These are phyloP conservation scores for Quercus rubra DNA, from an alignment of 306 rosid genomes.

Conservation along the genomic window DNA sequence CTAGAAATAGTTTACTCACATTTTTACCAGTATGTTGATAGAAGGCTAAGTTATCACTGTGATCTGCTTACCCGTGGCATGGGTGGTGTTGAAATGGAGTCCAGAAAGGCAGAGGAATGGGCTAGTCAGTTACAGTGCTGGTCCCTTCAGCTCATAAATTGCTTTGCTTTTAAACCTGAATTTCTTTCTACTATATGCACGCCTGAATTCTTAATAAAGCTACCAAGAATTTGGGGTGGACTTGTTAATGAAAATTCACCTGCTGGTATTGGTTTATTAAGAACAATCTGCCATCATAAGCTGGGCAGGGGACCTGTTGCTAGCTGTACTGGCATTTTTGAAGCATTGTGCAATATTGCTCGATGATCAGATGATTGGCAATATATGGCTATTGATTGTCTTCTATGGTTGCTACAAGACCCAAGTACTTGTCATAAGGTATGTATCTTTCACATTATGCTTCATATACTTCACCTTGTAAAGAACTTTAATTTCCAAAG, in stretches of 20 bases:
- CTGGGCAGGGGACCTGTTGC: conserved; percentile 94
- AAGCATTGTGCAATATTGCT: conserved; percentile 86
- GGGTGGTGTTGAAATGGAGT: conserved; percentile 99
- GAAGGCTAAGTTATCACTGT: conserved; percentile 94
- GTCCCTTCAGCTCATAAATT: conserved; percentile 97
- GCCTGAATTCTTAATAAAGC: conserved; percentile 72
- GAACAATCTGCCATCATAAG: conserved; percentile 97
- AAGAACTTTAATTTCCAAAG: no score
- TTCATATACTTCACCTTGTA: no score
- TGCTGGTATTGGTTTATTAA: conserved; percentile 88
- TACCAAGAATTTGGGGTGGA: conserved; percentile 99
- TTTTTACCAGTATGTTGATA: conserved; percentile 83
- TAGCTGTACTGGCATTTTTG: conserved; percentile 70
- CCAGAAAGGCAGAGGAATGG: conserved; percentile 99
- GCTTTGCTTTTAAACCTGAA: conserved; percentile 95
- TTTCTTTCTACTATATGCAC: conserved; percentile 90
- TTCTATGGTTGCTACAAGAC: no score
- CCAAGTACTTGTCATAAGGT: no score
- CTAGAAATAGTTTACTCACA: conserved; percentile 94
- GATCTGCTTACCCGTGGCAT: conserved; percentile 98
- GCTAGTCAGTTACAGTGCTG: conserved; percentile 99
- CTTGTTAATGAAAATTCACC: conserved; percentile 98
- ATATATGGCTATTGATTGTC: no score
- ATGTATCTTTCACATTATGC: no score
- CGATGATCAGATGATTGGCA: no score